A percentile compares a stretch with the other conserved stretches of the same genome.
Evolutionary conservation across 805 yeast species (phyloP).

Genomic region (Saturnispora zaruensis): DNA sequence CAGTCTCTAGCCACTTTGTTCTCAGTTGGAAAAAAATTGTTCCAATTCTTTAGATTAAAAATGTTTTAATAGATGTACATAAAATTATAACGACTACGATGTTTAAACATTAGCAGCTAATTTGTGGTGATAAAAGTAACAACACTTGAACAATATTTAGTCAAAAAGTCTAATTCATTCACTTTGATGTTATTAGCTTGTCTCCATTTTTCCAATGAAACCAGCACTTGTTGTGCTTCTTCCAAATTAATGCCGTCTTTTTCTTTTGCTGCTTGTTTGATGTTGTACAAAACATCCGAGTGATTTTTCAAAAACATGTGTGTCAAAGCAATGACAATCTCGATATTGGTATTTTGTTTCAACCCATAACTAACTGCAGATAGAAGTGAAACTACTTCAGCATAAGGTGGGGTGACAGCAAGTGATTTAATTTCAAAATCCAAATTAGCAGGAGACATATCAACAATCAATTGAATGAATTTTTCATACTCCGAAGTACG

Average conservation of each 20-base stretch:
- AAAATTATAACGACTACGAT: not conserved
- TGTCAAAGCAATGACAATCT: slow-evolving; percentile 74
- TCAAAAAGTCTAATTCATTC: slow-evolving; percentile 52
- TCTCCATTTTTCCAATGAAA: slow-evolving; percentile 43
- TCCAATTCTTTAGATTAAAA: not conserved
- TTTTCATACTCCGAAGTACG: slow-evolving; percentile 46
- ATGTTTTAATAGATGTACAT: not conserved
- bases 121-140: slow-evolving; percentile 47
- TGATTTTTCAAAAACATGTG: slow-evolving; percentile 67
- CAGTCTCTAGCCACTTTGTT: no score
- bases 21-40: not conserved
- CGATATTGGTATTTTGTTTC: slow-evolving; percentile 50
- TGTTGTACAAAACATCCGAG: slow-evolving; percentile 57
- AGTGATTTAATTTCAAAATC: slow-evolving; percentile 86
- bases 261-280: slow-evolving; percentile 14
- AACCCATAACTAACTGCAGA: slow-evolving; percentile 60
- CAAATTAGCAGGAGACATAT: slow-evolving; percentile 64
- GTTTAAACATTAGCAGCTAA: slow-evolving; percentile 13
- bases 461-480: slow-evolving; percentile 48
- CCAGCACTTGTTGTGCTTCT: slow-evolving; percentile 25
- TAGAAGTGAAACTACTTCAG: slow-evolving; percentile 58
- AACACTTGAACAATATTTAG: slow-evolving; percentile 78
- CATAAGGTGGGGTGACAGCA: slow-evolving; percentile 53
- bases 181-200: slow-evolving; percentile 32
- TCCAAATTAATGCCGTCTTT: slow-evolving; percentile 21